Conservation (phyloP, 2,329 filamentous ascomycete genomes). For the Talaromyces verruculosus region DNA sequence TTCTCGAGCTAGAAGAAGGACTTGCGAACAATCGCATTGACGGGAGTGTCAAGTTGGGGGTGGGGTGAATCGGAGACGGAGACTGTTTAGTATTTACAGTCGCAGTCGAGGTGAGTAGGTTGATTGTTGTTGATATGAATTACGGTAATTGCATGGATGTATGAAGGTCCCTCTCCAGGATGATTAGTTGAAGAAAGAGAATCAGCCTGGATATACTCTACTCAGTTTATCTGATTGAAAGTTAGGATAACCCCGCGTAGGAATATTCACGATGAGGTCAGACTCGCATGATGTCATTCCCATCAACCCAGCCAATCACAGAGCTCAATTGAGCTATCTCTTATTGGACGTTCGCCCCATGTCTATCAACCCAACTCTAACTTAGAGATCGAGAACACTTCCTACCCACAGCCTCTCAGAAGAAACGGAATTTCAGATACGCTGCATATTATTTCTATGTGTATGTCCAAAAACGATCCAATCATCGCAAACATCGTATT, state of each 20-base stretch:
- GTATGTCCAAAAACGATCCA: no score
- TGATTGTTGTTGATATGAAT: background rate
- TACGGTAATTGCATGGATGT: background rate
- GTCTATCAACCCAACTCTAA: background rate
- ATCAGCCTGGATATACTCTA: background rate
- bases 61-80: background rate
- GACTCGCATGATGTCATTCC: background rate
- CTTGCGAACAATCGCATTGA: background rate
- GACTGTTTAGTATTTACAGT: background rate
- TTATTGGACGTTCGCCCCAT: no score
- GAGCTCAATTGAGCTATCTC: background rate
- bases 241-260: background rate
- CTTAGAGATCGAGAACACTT: background rate
- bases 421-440: background rate
- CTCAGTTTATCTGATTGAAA: background rate
- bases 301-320: background rate
- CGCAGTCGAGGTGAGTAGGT: background rate
- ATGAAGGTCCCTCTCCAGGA: background rate
- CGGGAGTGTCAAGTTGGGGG: background rate
- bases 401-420: background rate
- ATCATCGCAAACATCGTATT: background rate
- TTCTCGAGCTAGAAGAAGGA: background rate
- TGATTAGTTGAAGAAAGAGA: background rate
- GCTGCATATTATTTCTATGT: background rate
- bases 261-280: conserved; percentile 11